phyloP scores from a whole-genome alignment of 2,329 filamentous ascomycete genomes.

The Teratosphaeria pseudoeucalypti region DNA sequence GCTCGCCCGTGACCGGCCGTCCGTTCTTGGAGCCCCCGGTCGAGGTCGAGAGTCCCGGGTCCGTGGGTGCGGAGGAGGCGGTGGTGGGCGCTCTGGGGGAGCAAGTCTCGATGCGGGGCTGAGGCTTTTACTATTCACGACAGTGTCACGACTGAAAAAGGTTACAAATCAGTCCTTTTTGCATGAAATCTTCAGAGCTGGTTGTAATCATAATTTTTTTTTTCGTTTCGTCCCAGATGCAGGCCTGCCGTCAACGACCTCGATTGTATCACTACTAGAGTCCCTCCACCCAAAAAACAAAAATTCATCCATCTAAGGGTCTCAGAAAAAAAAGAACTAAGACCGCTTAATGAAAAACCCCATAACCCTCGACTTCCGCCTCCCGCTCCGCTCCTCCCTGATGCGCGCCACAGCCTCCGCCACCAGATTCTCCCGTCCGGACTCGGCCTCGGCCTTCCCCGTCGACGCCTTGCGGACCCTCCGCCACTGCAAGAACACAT shows the following conservation, averaged over 20 bases:
- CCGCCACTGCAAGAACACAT: not conserved
- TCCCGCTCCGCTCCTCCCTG: constrained; percentile 7
- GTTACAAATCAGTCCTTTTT: too few species aligned
- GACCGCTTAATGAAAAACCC: constrained; percentile 6
- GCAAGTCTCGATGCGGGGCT: not conserved
- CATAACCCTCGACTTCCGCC: constrained; percentile 6
- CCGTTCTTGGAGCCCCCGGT: not conserved
- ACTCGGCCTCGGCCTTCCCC: not conserved
- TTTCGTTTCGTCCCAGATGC: too few species aligned
- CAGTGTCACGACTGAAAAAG: too few species aligned
- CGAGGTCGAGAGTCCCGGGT: not conserved
- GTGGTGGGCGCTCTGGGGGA: not conserved
- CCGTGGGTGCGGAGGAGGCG: not conserved
- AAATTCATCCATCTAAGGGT: not conserved
- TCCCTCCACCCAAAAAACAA: not conserved
- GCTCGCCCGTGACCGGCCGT: constrained; percentile 1
- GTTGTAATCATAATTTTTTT: not conserved
- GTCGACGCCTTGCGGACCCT: not conserved
- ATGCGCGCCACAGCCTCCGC: constrained; percentile 11
- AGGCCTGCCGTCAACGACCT: not conserved
- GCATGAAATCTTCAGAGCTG: not conserved
- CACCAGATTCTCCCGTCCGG: constrained; percentile 6
- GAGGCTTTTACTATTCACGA: not conserved
- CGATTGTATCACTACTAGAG: not conserved
- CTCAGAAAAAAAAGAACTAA: not conserved